Evolutionary conservation across 2,329 filamentous ascomycete species (phyloP).

Genomic region (Aspergillus ochraceoroseus): DNA sequence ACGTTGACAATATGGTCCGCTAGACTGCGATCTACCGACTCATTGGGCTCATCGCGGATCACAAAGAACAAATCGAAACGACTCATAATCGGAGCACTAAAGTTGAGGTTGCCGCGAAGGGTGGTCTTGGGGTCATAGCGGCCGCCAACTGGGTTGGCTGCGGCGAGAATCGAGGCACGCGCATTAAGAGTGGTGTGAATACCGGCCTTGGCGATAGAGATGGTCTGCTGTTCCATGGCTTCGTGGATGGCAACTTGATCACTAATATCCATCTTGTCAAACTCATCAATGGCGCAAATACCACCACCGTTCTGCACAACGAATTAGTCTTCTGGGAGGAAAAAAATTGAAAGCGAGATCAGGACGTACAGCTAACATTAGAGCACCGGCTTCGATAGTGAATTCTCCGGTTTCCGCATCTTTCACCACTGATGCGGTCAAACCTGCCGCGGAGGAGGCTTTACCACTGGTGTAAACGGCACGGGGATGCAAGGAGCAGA

Average conservation of each 20-base stretch:
- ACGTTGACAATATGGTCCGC: conserved; percentile 93
- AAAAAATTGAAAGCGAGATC: neutral
- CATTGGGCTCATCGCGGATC: conserved; percentile 93
- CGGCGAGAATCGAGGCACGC: conserved; percentile 88
- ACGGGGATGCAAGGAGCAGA: conserved; percentile 92
- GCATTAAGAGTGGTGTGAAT: conserved; percentile 98
- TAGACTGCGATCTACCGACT: conserved; percentile 80
- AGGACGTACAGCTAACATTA: conserved; percentile 75
- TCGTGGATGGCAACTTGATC: conserved; percentile 99
- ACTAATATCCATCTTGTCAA: conserved; percentile 98
- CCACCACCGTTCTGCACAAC: conserved; percentile 63
- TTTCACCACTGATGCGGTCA: conserved; percentile 94
- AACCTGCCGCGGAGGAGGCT: conserved; percentile 92
- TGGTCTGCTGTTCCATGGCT: conserved; percentile 99
- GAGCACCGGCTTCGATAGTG: conserved; percentile 93
- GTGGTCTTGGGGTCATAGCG: conserved; percentile 95
- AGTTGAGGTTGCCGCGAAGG: conserved; percentile 91
- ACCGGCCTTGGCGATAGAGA: conserved; percentile 96
- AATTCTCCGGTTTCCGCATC: conserved; percentile 98
- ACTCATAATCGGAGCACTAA: conserved; percentile 98
- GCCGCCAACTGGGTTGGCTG: conserved; percentile 91
- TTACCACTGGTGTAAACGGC: conserved; percentile 98
- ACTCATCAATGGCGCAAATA: conserved; percentile 97
- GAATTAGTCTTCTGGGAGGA: conserved; percentile 3
- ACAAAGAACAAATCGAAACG: conserved; percentile 99